These are phyloP conservation scores for Orbilia blumenaviensis DNA, from an alignment of 2,329 filamentous ascomycete genomes.

Conservation along the genomic window DNA sequence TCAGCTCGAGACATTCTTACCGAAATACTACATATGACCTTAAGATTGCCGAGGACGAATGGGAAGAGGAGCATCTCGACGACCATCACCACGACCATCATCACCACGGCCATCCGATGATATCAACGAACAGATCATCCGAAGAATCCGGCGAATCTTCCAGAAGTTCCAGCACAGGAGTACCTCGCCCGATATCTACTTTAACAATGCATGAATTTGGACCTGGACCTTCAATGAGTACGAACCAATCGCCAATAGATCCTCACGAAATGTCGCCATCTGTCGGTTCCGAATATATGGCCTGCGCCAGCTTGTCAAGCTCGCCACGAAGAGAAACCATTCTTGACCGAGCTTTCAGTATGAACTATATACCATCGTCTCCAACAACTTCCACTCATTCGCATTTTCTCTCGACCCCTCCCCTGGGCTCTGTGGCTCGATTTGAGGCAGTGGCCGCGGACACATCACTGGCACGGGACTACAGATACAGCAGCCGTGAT, in stretches of 20 bases:
- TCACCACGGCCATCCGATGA: neutral
- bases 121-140: conserved; percentile 40
- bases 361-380: conserved; percentile 52
- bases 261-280: conserved; percentile 38
- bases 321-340: conserved; percentile 50
- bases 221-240: conserved; percentile 7
- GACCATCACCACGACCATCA: conserved; percentile 1
- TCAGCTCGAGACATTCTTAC: conserved; percentile 16
- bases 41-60: conserved; percentile 52
- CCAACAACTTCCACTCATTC: conserved; percentile 19
- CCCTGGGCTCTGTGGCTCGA: conserved; percentile 42
- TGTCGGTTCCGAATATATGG: conserved; percentile 42
- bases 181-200: conserved; percentile 42
- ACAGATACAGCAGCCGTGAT: conserved; percentile 24
- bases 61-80: conserved; percentile 35
- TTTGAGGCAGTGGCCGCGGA: conserved; percentile 46
- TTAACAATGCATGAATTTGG: conserved; percentile 50
- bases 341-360: conserved; percentile 51
- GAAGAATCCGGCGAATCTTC: conserved; percentile 46
- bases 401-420: conserved; percentile 21
- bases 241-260: conserved; percentile 42
- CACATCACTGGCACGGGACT: conserved; percentile 2
- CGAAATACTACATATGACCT: conserved; percentile 26
- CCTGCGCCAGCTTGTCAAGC: conserved; percentile 36
- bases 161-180: conserved; percentile 26